Conservation (phyloP, 2,329 filamentous ascomycete species). For the Beauveria medogensis region DNA sequence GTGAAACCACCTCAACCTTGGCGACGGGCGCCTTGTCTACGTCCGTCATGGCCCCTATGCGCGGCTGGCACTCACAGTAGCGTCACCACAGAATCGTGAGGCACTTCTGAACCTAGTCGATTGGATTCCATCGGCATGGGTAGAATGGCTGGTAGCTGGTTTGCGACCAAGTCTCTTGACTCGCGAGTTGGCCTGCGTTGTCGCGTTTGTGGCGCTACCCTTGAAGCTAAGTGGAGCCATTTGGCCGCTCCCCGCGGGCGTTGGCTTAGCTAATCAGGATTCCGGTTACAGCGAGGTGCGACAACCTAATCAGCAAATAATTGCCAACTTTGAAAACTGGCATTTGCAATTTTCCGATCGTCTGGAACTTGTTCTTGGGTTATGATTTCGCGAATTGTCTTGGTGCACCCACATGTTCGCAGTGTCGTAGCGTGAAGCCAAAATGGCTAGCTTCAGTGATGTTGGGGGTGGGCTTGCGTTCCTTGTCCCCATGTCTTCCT, state of each 20-base stretch:
- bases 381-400: not conserved
- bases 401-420: not conserved
- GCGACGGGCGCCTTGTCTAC: conserved; percentile 15
- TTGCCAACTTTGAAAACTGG: not conserved
- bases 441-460: conserved; percentile 2
- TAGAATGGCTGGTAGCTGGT: not conserved
- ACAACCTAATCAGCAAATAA: not conserved
- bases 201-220: conserved; percentile 3
- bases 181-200: not conserved
- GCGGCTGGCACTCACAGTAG: not conserved
- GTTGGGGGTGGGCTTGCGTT: not conserved
- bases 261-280: not conserved
- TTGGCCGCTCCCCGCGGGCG: not conserved
- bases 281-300: not conserved
- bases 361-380: not conserved
- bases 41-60: conserved; percentile 15
- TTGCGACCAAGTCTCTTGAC: not conserved
- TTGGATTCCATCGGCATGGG: not conserved
- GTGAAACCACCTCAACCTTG: conserved; percentile 26
- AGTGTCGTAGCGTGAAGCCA: not conserved
- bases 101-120: not conserved
- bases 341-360: not conserved
- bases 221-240: not conserved
- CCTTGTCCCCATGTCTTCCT: not conserved
- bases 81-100: not conserved